Percentiles rank a stretch among this genome's conserved stretches.
Conservation (phyloP, 768 basidiomycete species). For the Gymnopilus junonius region DNA sequence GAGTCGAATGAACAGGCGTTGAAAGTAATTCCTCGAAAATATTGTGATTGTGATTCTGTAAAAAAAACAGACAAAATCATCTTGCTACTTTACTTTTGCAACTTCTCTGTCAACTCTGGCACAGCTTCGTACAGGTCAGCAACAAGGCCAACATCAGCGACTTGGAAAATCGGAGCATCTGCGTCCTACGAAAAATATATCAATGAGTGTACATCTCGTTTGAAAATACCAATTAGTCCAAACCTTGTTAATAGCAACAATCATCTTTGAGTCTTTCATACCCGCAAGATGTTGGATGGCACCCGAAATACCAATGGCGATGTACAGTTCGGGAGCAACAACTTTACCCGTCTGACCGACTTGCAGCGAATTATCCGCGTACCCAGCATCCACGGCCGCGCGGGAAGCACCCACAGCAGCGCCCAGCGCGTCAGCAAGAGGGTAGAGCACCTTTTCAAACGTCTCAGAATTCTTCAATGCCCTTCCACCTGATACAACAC, state of each 20-base stretch:
- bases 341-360: constrained; percentile 99
- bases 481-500: constrained; percentile 93
- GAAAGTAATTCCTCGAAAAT: not conserved
- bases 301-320: constrained; percentile 96
- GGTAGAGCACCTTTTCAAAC: constrained; percentile 86
- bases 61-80: not conserved
- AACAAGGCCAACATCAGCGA: constrained; percentile 94
- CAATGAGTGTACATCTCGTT: too few relatives aligned
- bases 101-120: constrained; percentile 87
- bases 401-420: constrained; percentile 98
- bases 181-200: constrained; percentile 65
- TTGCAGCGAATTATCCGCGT: constrained; percentile 96
- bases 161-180: constrained; percentile 99
- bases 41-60: not conserved
- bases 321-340: constrained; percentile 94
- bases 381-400: constrained; percentile 97
- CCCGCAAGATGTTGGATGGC: constrained; percentile 99
- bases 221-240: constrained; percentile 15
- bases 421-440: constrained; percentile 90
- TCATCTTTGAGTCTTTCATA: constrained; percentile 99
- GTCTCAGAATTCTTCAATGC: constrained; percentile 94
- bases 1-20: not conserved
- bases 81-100: constrained; percentile 50
- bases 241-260: constrained; percentile 98
- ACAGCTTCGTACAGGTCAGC: constrained; percentile 93